These are phyloP conservation scores for Candida glaebosa DNA, from an alignment of 805 yeast species.

Conservation along the genomic window DNA sequence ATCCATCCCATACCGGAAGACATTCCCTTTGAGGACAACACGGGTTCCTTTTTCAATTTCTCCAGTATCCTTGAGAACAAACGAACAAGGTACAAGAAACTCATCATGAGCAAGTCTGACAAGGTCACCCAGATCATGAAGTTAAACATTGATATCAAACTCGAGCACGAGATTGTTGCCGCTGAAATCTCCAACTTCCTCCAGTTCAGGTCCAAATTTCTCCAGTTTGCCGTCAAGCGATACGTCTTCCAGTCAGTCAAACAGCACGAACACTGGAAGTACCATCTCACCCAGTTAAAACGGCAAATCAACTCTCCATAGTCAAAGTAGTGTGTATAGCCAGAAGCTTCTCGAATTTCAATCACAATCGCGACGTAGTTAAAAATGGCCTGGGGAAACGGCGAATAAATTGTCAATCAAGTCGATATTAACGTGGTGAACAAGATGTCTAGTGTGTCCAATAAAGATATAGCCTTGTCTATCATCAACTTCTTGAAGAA, in stretches of 20 bases:
- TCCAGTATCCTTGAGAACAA: slow-evolving; percentile 49
- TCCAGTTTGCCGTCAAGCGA: slow-evolving; percentile 33
- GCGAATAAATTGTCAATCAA: neutral
- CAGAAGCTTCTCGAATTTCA: neutral
- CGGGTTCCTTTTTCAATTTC: slow-evolving; percentile 28
- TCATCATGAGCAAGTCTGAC: slow-evolving; percentile 38
- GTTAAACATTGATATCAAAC: slow-evolving; percentile 45
- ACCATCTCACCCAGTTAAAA: neutral
- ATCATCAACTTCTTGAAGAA: slow-evolving; percentile 68
- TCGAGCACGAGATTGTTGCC: slow-evolving; percentile 60
- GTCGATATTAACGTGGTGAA: neutral
- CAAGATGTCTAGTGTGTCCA: slow-evolving; percentile 26
- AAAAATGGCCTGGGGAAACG: neutral
- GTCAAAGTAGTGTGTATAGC: neutral
- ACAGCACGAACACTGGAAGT: slow-evolving; percentile 3
- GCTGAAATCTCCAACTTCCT: slow-evolving; percentile 59
- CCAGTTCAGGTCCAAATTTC: slow-evolving; percentile 44
- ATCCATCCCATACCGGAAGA: slow-evolving; percentile 10
- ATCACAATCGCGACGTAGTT: neutral
- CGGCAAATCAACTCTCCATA: too few species aligned
- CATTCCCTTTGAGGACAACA: slow-evolving; percentile 13
- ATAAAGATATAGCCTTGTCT: slow-evolving; percentile 66
- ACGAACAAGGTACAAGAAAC: slow-evolving; percentile 44
- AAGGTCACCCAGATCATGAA: slow-evolving; percentile 38
- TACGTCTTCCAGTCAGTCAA: slow-evolving; percentile 15